phyloP scores from a whole-genome alignment of 2,329 filamentous ascomycete species.

The Grosmannia serpens region DNA sequence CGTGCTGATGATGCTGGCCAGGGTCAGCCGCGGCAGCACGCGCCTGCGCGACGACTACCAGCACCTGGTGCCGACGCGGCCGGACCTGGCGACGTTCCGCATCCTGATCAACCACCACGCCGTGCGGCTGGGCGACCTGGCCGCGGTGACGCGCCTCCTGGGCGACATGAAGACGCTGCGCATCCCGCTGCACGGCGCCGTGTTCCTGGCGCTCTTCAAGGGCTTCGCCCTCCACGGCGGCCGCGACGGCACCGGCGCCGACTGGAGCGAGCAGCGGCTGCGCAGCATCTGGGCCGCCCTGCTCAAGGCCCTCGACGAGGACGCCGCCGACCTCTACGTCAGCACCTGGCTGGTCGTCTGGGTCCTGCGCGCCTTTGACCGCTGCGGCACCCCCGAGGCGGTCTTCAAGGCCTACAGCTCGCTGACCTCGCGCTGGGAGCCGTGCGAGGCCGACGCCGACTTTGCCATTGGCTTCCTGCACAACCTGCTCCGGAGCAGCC shows the following conservation, averaged over 20 bases:
- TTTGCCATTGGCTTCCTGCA: constrained; percentile 37
- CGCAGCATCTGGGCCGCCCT: constrained; percentile 57
- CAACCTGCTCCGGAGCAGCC: constrained; percentile 23
- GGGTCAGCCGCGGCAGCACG: constrained; percentile 41
- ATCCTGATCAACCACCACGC: constrained; percentile 69
- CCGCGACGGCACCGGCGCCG: constrained; percentile 38
- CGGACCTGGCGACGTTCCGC: constrained; percentile 68
- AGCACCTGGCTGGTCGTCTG: constrained; percentile 51
- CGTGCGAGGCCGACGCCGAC: constrained; percentile 26
- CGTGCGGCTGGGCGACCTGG: constrained; percentile 55
- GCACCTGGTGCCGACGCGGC: constrained; percentile 51
- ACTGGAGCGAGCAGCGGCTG: constrained; percentile 64
- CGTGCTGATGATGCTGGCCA: constrained; percentile 46
- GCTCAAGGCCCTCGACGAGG: constrained; percentile 38
- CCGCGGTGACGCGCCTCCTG: constrained; percentile 58
- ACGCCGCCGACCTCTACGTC: constrained; percentile 36
- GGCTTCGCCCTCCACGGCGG: constrained; percentile 69
- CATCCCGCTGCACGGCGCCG: constrained; percentile 59
- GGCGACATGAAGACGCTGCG: constrained; percentile 66
- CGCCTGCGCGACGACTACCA: constrained; percentile 45
- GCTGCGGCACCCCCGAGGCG: constrained; percentile 39
- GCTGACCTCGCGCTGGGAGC: constrained; percentile 35
- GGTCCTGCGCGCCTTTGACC: constrained; percentile 51
- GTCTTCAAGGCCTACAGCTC: constrained; percentile 43
- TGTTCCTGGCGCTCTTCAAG: constrained; percentile 73